phyloP scores from a whole-genome alignment of 2,329 filamentous ascomycete species.

The Leptographium lundbergii region DNA sequence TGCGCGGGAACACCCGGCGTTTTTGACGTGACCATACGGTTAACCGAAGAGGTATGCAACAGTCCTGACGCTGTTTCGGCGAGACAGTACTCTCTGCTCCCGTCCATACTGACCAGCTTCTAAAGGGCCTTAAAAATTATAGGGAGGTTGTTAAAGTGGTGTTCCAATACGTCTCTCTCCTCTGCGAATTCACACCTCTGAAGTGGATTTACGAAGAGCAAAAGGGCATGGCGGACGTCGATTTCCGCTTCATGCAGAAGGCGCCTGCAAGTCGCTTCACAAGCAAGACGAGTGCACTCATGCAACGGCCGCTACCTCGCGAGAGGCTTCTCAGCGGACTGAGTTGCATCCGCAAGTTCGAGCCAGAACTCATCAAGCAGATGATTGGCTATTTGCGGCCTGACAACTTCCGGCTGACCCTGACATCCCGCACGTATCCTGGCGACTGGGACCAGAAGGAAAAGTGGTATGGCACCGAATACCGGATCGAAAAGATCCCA shows the following conservation, averaged over 20 bases:
- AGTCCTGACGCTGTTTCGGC: conserved; percentile 8
- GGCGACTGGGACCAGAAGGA: conserved; percentile 80
- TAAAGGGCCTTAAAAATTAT: conserved; percentile 62
- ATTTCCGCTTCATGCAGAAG: conserved; percentile 93
- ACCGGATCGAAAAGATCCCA: conserved; percentile 70
- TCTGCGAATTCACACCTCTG: conserved; percentile 67
- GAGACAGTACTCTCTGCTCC: background rate
- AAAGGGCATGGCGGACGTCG: conserved; percentile 78
- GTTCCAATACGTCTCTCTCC: conserved; percentile 83
- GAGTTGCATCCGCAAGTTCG: conserved; percentile 65
- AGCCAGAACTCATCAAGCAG: conserved; percentile 61
- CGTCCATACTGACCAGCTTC: background rate
- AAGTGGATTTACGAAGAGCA: conserved; percentile 93
- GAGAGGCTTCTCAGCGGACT: conserved; percentile 80
- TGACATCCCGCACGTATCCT: conserved; percentile 74
- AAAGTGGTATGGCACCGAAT: conserved; percentile 97
- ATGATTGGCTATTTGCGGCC: conserved; percentile 64
- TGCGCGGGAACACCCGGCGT: conserved; percentile 67
- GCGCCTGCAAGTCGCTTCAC: conserved; percentile 80
- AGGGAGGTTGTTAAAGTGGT: conserved; percentile 69
- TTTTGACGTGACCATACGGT: conserved; percentile 65
- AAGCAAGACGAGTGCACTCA: conserved; percentile 69
- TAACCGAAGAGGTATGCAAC: conserved; percentile 61
- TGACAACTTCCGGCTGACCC: conserved; percentile 77
- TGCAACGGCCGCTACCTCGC: conserved; percentile 82